Base-by-base conservation (phyloP, 352 stramenopile genomes). In the Phytophthora pluvialis region DNA sequence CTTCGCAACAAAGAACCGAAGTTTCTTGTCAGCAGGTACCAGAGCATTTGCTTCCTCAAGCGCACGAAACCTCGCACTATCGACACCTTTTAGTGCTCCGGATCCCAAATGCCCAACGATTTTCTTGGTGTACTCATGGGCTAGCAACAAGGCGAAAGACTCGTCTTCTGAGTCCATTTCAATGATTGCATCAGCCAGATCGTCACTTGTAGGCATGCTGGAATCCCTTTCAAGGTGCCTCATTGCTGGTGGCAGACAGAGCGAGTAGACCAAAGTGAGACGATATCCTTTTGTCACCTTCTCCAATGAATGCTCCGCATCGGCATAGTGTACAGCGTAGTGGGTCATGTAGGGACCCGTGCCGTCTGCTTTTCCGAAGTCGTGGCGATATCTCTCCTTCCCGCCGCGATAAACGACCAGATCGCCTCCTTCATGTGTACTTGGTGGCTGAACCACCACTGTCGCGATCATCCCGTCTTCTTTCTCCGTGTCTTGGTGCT, bases 401-500 rank as follows among this genome's bases (percentile, higher is more conserved):
- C 36, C 39, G 4, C 55, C 16, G n/a, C 31, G 58, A 60, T 56
- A 62, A 3, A 78, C 57, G 4, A 67, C 25, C 8, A 73, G 35
- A 18, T 68, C 60, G 8, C 67, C 61, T 18, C 61, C 68, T 60
- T 70, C 33, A 29, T 64, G 72, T n/a, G 28, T 12, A 5, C 61
- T 67, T 1, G 80, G 73, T 9, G 80, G 52, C 35, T 81, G 64
- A 4, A 89, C n/a, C 15, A 87, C 61, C 9, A 89, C 46, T 15
- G 75, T 87, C 2, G 73, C 78, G 29, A 84, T 80, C 80, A 80
- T 84, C 11, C 73, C 76, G 7, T 67, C 67, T 38, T 89, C 57
- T 29, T 87, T 86, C 66, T 89, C 77, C 4, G 70, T 86, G 47
- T 87, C 76, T 42, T 77, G 66, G 46, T 87, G 73, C 8, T 70